Evolutionary conservation across 2,329 filamentous ascomycete genomes (phyloP).

Genomic region (Ilyonectria destructans): DNA sequence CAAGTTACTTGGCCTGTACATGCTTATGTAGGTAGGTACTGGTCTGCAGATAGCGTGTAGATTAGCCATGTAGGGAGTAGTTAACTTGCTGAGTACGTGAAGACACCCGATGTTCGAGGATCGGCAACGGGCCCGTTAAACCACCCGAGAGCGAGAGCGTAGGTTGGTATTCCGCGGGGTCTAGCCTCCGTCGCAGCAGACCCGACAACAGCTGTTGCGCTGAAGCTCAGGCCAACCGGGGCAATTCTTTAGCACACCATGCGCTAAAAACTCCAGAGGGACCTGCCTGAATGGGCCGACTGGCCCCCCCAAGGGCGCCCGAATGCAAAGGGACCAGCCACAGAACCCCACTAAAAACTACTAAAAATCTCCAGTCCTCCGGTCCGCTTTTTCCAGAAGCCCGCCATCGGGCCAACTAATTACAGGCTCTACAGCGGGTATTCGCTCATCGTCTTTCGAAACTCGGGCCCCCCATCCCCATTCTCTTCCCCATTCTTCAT

Average conservation of each 20-base stretch:
- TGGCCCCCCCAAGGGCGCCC: background rate
- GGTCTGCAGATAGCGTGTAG: background rate
- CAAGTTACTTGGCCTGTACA: too few relatives aligned
- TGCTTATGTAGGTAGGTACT: background rate
- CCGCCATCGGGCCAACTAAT: constrained; percentile 36
- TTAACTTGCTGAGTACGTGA: too few relatives aligned
- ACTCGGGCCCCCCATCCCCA: constrained; percentile 23
- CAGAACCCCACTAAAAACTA: constrained; percentile 17
- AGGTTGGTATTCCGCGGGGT: background rate
- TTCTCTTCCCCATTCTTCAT: constrained; percentile 35
- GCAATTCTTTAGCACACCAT: constrained; percentile 13
- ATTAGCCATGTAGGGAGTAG: too few relatives aligned
- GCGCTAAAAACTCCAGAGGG: constrained; percentile 23
- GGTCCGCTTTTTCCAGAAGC: constrained; percentile 49
- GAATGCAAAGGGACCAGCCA: constrained; percentile 15
- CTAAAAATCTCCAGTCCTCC: constrained; percentile 27
- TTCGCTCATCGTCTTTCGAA: constrained; percentile 16
- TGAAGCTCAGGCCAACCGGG: constrained; percentile 10
- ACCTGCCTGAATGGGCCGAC: constrained; percentile 46
- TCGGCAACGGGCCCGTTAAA: background rate
- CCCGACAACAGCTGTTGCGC: constrained; percentile 1
- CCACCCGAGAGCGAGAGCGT: background rate
- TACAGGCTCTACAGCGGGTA: constrained; percentile 9
- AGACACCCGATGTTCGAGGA: too few relatives aligned
- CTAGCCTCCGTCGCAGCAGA: too few relatives aligned